Base-by-base conservation (phyloP, 140 eudicot species). In the Flaveria floridana region DNA sequence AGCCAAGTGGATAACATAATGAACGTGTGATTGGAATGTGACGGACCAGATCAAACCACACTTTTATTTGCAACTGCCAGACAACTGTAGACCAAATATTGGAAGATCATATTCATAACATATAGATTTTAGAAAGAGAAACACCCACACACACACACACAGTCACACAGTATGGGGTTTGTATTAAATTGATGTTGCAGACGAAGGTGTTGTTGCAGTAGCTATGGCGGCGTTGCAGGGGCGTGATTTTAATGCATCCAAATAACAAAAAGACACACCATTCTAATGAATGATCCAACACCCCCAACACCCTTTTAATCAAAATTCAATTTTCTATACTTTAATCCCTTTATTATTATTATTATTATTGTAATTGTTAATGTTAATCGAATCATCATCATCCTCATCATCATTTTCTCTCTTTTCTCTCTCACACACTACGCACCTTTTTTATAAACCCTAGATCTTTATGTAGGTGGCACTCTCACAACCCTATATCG, bases 141-240 rank as follows among this genome's bases (percentile, higher is more conserved):
- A 55, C 42, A 73, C 2, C n/a, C 1, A 2, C 41, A 34, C 41
- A 34, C 39, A 30, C 6, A 30, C 41, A 34, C 41, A 48, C 2
- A 59, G 15, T 42, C 44, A 34, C 26, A 25, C 67, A 39, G 61
- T 21, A 16, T 53, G 41, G 77, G 5, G 6, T 75, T 66, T 85
- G 86, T 78, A 82, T 85, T 89, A 83, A 89, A 89, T 85, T 87
- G 82, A 86, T 83, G 88, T 81, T 63, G 87, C 89, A 84, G 91
- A 53, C 37, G 70, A 64, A 28, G 80, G 46, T n/a, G 76, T 62
- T 68, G 28, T 80, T 77, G 88, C 84, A 78, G 89, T 84, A 70
- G 75, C 95, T 79, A 86, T 81, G 97, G 95, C 97, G 97, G 97
- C 97, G 92, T 86, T 80, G 85, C 87, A 87, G 91, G 84, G 88